Conservation (phyloP, 495 filamentous ascomycete genomes). For the Hypoxylon fragiforme region DNA sequence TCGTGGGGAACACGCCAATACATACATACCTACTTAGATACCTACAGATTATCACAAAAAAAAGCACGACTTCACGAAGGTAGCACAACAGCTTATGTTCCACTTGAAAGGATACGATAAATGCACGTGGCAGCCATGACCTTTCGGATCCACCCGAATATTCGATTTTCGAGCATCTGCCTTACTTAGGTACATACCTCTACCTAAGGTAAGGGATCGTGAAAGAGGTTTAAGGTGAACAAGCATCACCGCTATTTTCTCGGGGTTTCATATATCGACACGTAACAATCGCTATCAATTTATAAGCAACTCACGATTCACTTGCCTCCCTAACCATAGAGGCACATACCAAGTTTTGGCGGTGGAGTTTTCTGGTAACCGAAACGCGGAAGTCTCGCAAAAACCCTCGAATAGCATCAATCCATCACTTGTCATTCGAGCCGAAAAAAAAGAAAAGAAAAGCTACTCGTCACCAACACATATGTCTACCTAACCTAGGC, state of each 20-base stretch:
- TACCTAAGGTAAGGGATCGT: not conserved
- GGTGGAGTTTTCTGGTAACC: slow-evolving; percentile 7
- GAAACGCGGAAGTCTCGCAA: not conserved
- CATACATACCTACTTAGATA: too few species aligned
- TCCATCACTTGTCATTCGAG: slow-evolving; percentile 7
- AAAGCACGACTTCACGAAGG: not conserved
- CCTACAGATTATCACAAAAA: too few species aligned
- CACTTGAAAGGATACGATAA: slow-evolving; percentile 15
- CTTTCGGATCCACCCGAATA: slow-evolving; percentile 9
- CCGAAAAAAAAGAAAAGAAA: too few species aligned
- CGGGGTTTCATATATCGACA: not conserved
- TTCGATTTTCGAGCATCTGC: not conserved
- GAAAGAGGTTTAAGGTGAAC: not conserved
- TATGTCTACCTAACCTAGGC: not conserved
- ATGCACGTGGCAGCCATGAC: slow-evolving; percentile 8
- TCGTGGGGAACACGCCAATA: slow-evolving; percentile 1
- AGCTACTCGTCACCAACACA: slow-evolving; percentile 8
- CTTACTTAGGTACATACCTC: too few species aligned
- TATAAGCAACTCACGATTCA: too few species aligned
- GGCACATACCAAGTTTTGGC: slow-evolving; percentile 6
- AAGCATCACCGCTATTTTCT: slow-evolving; percentile 20
- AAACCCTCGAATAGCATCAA: slow-evolving; percentile 11
- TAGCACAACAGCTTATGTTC: not conserved
- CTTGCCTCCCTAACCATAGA: too few species aligned
- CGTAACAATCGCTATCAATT: too few species aligned